Conservation (phyloP, 2,329 filamentous ascomycete species). For the Talaromyces sp. region DNA sequence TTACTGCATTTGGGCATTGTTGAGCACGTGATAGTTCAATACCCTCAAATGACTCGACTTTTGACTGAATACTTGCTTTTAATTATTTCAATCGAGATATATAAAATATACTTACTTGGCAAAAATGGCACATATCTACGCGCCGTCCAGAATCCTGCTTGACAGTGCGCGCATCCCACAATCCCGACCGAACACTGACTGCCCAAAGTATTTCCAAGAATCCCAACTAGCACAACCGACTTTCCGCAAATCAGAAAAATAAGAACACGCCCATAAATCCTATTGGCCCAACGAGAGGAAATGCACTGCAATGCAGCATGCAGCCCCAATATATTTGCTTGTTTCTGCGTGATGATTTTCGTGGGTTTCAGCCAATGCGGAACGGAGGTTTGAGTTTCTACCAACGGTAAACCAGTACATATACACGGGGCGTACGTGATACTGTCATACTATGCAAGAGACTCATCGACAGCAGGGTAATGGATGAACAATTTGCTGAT, state of each 20-base stretch:
- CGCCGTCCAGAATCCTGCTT: not conserved
- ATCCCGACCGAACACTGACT: not conserved
- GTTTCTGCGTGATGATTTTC: not conserved
- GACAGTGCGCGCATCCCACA: not conserved
- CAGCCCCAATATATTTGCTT: not conserved
- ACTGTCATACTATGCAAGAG: too few species aligned
- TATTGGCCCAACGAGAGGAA: not conserved
- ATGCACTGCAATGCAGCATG: not conserved
- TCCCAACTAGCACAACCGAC: not conserved
- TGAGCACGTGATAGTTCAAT: not conserved
- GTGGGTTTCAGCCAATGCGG: not conserved
- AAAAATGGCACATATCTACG: not conserved
- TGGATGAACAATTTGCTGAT: not conserved
- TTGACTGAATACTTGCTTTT: not conserved
- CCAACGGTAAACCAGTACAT: not conserved
- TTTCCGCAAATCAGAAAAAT: conserved; percentile 11
- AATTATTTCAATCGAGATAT: not conserved
- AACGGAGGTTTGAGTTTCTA: not conserved
- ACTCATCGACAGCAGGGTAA: not conserved
- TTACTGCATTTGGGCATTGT: not conserved
- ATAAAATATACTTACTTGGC: not conserved
- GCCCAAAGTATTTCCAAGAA: not conserved
- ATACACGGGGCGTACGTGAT: not conserved
- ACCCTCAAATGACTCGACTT: not conserved
- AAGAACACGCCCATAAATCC: not conserved